Percentiles rank a stretch among this genome's conserved stretches.
phyloP scores from a whole-genome alignment of 495 filamentous ascomycete genomes.

The Bacidia rubella region DNA sequence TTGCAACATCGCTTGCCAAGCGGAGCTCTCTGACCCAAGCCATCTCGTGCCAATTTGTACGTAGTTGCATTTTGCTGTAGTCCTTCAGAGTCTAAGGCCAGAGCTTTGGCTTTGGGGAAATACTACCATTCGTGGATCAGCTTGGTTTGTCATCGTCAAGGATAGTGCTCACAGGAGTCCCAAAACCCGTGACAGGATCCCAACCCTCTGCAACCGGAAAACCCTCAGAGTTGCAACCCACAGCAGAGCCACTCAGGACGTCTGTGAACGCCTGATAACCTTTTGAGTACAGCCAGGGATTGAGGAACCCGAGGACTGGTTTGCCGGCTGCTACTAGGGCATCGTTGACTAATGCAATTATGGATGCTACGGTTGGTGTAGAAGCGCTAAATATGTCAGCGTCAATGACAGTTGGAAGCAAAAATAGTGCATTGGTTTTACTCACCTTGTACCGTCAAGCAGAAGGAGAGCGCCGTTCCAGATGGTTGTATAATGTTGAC shows the following conservation, averaged over 20 bases:
- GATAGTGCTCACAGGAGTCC: too few species aligned
- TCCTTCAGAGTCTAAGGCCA: too few species aligned
- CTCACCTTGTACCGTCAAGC: slow-evolving; percentile 5
- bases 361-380: slow-evolving; percentile 46
- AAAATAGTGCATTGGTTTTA: too few species aligned
- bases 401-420: too few species aligned
- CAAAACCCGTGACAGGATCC: slow-evolving; percentile 48
- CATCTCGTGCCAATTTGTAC: too few species aligned
- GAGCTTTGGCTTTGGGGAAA: too few species aligned
- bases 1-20: too few species aligned
- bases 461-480: neutral
- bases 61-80: too few species aligned
- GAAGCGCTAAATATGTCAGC: too few species aligned
- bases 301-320: slow-evolving; percentile 54
- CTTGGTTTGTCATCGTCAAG: too few species aligned
- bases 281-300: slow-evolving; percentile 55
- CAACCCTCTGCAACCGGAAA: slow-evolving; percentile 44
- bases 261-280: slow-evolving; percentile 46
- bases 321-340: slow-evolving; percentile 42
- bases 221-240: slow-evolving; percentile 41
- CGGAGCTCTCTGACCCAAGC: too few species aligned
- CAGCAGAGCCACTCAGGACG: slow-evolving; percentile 43
- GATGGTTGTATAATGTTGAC: slow-evolving; percentile 1
- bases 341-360: slow-evolving; percentile 56
- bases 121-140: too few species aligned